A percentile compares a stretch with the other conserved stretches of the same genome.
Evolutionary conservation across 805 yeast species (phyloP).

Genomic region (Yueomyces sp.): DNA sequence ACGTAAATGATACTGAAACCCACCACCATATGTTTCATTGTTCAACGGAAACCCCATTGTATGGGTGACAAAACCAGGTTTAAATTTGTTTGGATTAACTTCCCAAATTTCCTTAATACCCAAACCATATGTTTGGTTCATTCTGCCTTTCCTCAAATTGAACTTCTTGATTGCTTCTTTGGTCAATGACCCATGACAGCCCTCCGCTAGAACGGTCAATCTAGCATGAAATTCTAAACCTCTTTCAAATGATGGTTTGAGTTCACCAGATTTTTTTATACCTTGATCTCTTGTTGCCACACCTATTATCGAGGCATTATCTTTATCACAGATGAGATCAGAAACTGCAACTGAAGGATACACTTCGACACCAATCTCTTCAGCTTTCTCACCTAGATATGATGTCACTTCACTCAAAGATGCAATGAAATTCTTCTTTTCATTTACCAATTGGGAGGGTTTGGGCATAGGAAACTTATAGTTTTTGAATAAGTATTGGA

Average conservation of each 20-base stretch:
- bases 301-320: conserved; percentile 46
- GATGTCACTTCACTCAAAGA: conserved; percentile 71
- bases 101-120: conserved; percentile 98
- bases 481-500: conserved; percentile 51
- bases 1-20: conserved; percentile 94
- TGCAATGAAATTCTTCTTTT: conserved; percentile 71
- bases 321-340: conserved; percentile 57
- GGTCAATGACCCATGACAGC: conserved; percentile 92
- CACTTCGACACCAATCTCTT: conserved; percentile 83
- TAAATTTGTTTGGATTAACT: conserved; percentile 69
- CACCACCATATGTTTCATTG: conserved; percentile 80
- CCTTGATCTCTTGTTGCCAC: conserved; percentile 95
- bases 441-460: conserved; percentile 81
- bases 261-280: conserved; percentile 55
- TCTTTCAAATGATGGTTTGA: conserved; percentile 76
- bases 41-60: conserved; percentile 80
- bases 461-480: conserved; percentile 68
- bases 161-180: conserved; percentile 63
- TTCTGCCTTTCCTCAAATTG: conserved; percentile 47
- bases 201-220: conserved; percentile 84
- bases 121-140: conserved; percentile 82
- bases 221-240: conserved; percentile 96
- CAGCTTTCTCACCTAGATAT: conserved; percentile 78
- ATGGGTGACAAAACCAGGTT: conserved; percentile 72
- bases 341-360: conserved; percentile 84